phyloP scores from a whole-genome alignment of 2,329 filamentous ascomycete species.

The Dryadomyces quercus-mongolicae region DNA sequence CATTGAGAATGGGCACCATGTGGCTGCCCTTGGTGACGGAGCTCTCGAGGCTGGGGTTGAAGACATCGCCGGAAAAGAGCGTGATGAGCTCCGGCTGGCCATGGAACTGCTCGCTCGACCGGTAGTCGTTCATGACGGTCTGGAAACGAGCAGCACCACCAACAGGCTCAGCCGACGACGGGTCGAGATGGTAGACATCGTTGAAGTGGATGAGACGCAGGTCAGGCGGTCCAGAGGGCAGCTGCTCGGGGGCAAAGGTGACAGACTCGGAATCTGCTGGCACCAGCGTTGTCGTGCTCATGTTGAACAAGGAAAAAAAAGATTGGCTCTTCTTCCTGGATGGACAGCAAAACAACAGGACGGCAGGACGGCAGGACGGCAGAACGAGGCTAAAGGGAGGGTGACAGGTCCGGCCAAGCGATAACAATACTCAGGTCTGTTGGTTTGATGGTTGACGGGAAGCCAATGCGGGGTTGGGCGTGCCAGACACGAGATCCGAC shows the following conservation, averaged over 20 bases:
- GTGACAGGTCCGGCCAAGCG: too few species aligned
- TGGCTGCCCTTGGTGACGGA: constrained; percentile 82
- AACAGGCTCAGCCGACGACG: constrained; percentile 63
- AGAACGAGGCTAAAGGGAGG: too few species aligned
- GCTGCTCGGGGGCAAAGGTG: constrained; percentile 19
- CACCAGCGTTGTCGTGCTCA: background rate
- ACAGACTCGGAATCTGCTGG: constrained; percentile 7
- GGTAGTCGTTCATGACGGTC: constrained; percentile 65
- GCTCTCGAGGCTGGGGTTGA: constrained; percentile 82
- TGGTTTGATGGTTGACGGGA: too few species aligned
- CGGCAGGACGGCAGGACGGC: too few species aligned
- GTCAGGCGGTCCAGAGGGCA: constrained; percentile 37
- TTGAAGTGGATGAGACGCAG: constrained; percentile 83
- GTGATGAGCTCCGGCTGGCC: constrained; percentile 58
- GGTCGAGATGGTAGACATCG: constrained; percentile 84
- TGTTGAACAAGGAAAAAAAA: background rate
- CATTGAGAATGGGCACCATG: constrained; percentile 79
- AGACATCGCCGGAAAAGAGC: constrained; percentile 84
- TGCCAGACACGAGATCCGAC: background rate
- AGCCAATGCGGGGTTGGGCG: background rate
- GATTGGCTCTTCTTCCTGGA: background rate
- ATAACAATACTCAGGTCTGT: too few species aligned
- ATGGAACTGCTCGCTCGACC: constrained; percentile 43
- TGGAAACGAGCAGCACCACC: constrained; percentile 76
- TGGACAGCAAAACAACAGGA: too few species aligned